Evolutionary conservation across 768 basidiomycete genomes (phyloP), one percentile per base, ranked within the genome.

Genomic region (Mycena epipterygia): DNA sequence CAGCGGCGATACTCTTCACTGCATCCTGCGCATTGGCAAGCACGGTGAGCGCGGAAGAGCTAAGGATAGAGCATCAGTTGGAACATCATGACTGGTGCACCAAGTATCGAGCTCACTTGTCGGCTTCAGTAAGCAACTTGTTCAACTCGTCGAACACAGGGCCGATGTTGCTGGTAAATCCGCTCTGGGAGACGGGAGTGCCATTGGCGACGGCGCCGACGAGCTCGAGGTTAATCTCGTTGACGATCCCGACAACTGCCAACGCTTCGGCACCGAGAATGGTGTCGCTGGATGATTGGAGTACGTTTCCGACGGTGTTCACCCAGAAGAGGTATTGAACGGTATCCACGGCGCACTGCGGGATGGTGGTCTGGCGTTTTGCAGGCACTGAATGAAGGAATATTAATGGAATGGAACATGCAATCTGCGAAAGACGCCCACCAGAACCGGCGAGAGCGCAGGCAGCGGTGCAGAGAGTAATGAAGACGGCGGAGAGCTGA

Each of bases 301-400:
- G 57, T 44, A 29, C 29, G 29, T 41, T 41, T 32, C 11, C 57
- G 29, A 59, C 27, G 29, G 39, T 59, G 41, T 59, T 59, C 27
- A 59, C 27, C 57, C 57, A 59, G 57, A 42, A 59, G 57, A 59
- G 39, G 57, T 59, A 59, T 32, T 59, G 57, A 59, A 59, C 57
- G 27, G 57, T 59, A 41, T 59, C 57, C 27, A 44, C 57, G 41
- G 57, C 57, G 41, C 57, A 59, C 57, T 59, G 57, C 19, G 57
- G 57, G 57, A 44, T 29, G 57, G 57, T 27, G 57, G 57, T 59
- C 41, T 44, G 41, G 57, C 57, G 57, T 30, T 59, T 59, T 11
- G 41, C 57, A 59, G 57, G 57, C 41, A 59, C 57, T 59, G 41
- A 44, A 59, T 59, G 41, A 44, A 59, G 27, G 29, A 59, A 59